Conservation (phyloP, 2,329 filamentous ascomycete species). For the Tolypocladium endophyticum region DNA sequence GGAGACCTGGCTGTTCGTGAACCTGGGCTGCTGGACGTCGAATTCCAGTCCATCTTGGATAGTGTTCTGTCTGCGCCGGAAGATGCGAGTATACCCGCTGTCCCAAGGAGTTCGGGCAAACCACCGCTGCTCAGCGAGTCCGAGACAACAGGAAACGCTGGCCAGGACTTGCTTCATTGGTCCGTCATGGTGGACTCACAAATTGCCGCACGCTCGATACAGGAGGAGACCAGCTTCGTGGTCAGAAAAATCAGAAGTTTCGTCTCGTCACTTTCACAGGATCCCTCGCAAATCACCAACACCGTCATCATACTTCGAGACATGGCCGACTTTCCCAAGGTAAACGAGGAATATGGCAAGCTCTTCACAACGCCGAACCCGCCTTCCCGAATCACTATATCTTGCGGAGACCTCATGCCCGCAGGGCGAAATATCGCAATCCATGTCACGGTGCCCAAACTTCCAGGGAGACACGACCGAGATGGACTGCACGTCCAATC, state of each 20-base stretch:
- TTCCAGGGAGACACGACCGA: constrained; percentile 24
- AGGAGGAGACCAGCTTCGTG: constrained; percentile 37
- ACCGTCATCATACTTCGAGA: constrained; percentile 60
- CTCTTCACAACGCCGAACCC: constrained; percentile 73
- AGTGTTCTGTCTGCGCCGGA: constrained; percentile 9
- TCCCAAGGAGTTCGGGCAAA: not conserved
- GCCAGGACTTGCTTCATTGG: constrained; percentile 23
- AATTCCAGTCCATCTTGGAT: constrained; percentile 37
- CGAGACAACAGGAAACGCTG: not conserved
- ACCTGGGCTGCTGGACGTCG: constrained; percentile 57
- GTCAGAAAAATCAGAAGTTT: constrained; percentile 31
- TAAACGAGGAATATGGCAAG: constrained; percentile 67
- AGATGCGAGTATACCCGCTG: not conserved
- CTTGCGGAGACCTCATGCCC: constrained; percentile 60
- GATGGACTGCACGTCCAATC: constrained; percentile 80
- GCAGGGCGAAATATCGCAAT: constrained; percentile 49
- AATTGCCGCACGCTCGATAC: constrained; percentile 21
- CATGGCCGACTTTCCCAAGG: constrained; percentile 66
- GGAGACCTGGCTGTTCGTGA: constrained; percentile 30
- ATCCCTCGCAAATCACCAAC: constrained; percentile 34
- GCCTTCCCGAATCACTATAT: constrained; percentile 74
- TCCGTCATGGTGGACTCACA: constrained; percentile 22
- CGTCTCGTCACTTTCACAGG: constrained; percentile 21
- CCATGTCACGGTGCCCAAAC: constrained; percentile 31
- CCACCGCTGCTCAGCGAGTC: constrained; percentile 5